Percentiles rank a stretch among this genome's conserved stretches.
Conservation (phyloP, 345 rosid species). For the Microthlaspi erraticum region DNA sequence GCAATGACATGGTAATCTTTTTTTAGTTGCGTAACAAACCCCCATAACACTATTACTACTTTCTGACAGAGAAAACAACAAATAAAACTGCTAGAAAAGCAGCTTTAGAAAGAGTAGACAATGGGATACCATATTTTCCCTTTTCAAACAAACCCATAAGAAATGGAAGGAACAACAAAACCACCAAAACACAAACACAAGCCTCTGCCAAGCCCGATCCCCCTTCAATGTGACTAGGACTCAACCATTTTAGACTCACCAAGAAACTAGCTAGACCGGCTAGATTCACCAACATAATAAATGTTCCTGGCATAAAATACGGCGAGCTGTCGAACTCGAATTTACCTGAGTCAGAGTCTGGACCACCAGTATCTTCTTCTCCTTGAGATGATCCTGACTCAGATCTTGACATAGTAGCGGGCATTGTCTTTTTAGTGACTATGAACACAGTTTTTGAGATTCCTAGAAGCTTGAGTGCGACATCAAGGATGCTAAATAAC, state of each 20-base stretch:
- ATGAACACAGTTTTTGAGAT: conserved; percentile 55
- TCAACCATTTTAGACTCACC: conserved; percentile 26
- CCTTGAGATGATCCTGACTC: not conserved
- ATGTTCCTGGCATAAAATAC: conserved; percentile 57
- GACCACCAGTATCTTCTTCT: not conserved
- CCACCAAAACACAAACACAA: conserved; percentile 47
- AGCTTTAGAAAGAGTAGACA: conserved; percentile 56
- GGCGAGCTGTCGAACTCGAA: conserved; percentile 58
- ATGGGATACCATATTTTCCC: conserved; percentile 68
- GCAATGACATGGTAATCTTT: conserved; percentile 1
- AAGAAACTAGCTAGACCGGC: conserved; percentile 34
- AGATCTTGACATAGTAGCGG: conserved; percentile 11
- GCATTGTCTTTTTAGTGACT: conserved; percentile 57
- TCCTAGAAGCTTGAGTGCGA: conserved; percentile 52
- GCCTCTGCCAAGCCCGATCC: conserved; percentile 51
- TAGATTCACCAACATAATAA: conserved; percentile 56
- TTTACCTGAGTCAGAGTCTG: not conserved
- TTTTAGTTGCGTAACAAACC: not conserved
- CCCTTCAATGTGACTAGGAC: not conserved
- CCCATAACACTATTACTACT: not conserved
- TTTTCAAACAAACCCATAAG: conserved; percentile 56
- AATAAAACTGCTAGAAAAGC: conserved; percentile 45
- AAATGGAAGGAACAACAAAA: conserved; percentile 56
- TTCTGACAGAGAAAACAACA: conserved; percentile 26
- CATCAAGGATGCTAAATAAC: conserved; percentile 48